A percentile compares a stretch with the other conserved stretches of the same genome.
phyloP scores from a whole-genome alignment of 2,329 filamentous ascomycete species.

The Neonectria coccinea region DNA sequence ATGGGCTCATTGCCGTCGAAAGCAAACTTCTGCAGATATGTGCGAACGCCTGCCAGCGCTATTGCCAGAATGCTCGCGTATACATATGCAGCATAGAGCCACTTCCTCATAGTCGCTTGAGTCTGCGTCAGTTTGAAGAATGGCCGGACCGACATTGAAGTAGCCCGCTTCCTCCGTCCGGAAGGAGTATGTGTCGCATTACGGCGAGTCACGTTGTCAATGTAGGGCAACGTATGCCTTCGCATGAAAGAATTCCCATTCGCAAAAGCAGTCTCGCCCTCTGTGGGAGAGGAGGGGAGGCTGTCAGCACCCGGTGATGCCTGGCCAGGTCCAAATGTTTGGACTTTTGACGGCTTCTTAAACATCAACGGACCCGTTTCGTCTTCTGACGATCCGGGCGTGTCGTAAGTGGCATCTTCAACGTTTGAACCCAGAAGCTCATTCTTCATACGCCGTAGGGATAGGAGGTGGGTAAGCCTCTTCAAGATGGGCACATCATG shows the following conservation, averaged over 20 bases:
- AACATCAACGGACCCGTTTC: conserved; percentile 40
- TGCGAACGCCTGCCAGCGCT: conserved; percentile 77
- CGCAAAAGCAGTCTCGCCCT: conserved; percentile 32
- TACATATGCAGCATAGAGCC: conserved; percentile 84
- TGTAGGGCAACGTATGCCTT: conserved; percentile 66
- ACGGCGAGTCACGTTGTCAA: conserved; percentile 50
- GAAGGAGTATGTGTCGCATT: conserved; percentile 68
- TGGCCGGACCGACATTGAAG: conserved; percentile 73
- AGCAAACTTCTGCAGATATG: conserved; percentile 75
- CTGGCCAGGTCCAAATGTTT: conserved; percentile 46
- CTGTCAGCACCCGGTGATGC: conserved; percentile 28
- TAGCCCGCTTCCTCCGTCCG: conserved; percentile 73
- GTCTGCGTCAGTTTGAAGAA: conserved; percentile 84
- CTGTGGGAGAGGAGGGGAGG: conserved; percentile 34
- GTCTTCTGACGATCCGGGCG: conserved; percentile 49
- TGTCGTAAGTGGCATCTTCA: conserved; percentile 50
- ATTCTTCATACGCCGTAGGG: conserved; percentile 61
- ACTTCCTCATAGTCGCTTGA: conserved; percentile 82
- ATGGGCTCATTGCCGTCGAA: conserved; percentile 82
- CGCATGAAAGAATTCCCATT: conserved; percentile 45
- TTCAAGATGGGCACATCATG: conserved; percentile 53
- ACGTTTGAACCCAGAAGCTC: conserved; percentile 50
- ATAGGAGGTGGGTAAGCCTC: conserved; percentile 55
- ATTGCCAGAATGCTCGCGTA: conserved; percentile 75
- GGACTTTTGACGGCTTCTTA: conserved; percentile 44